A percentile compares a stretch with the other conserved stretches of the same genome.
Evolutionary conservation across 2,329 filamentous ascomycete genomes (phyloP).

Genomic region (Purpureocillium takamizusanense): DNA sequence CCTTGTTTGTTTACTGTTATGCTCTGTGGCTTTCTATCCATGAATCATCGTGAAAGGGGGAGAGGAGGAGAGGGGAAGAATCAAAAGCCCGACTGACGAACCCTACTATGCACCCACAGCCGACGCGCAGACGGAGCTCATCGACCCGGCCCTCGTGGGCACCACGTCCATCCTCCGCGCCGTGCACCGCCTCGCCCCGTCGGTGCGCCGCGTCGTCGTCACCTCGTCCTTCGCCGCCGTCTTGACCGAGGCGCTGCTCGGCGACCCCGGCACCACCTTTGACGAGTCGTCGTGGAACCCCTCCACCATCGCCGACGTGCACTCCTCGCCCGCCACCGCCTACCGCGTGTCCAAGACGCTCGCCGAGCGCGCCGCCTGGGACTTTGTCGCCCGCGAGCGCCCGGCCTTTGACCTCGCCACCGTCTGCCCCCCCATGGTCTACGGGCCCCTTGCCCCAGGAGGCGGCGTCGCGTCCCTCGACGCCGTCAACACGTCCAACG

Average conservation of each 20-base stretch:
- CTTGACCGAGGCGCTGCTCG: slow-evolving; percentile 26
- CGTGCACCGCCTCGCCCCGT: slow-evolving; percentile 46
- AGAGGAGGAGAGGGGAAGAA: too few species aligned
- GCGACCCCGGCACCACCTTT: slow-evolving; percentile 30
- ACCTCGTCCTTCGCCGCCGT: slow-evolving; percentile 49
- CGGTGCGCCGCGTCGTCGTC: slow-evolving; percentile 62
- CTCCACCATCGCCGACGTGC: slow-evolving; percentile 34
- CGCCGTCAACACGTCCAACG: slow-evolving; percentile 44
- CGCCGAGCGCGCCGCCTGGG: slow-evolving; percentile 45
- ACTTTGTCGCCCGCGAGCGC: slow-evolving; percentile 33
- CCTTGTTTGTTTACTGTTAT: too few species aligned
- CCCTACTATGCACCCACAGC: too few species aligned
- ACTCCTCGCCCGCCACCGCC: slow-evolving; percentile 27
- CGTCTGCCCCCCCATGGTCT: slow-evolving; percentile 45
- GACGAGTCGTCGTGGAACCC: slow-evolving; percentile 46
- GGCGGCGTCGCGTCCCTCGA: slow-evolving; percentile 27
- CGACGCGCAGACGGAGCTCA: slow-evolving; percentile 42
- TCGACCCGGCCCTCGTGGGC: slow-evolving; percentile 49
- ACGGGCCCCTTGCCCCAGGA: slow-evolving; percentile 42
- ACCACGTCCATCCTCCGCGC: slow-evolving; percentile 64
- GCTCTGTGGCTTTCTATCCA: too few species aligned
- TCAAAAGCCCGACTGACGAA: too few species aligned
- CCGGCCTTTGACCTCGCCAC: slow-evolving; percentile 42
- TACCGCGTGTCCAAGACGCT: slow-evolving; percentile 48
- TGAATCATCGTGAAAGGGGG: too few species aligned